Base-by-base conservation (phyloP, 2,329 filamentous ascomycete genomes). In the Fusarium sp. region DNA sequence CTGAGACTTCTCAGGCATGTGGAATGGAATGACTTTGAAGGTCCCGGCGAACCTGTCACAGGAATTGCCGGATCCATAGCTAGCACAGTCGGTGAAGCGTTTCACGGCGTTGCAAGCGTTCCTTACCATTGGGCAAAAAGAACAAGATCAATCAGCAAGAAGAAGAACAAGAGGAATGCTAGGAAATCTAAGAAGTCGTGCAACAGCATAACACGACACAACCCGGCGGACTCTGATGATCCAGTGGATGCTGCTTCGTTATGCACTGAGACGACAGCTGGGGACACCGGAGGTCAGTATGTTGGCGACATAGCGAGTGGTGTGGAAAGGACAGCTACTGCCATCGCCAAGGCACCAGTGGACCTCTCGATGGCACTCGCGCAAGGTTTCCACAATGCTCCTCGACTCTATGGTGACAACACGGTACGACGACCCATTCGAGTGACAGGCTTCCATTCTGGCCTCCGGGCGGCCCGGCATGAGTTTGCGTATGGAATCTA, bases 11-110 rank as follows among this genome's bases (percentile, higher is more conserved):
- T 93, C 13, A 85, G 92, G 13, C 90, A 92, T 74, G 88, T 87
- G 55, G 91, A 93, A 74, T 94, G 92, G 91, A 93, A 93, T 72
- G 92, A 94, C 74, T 94, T 93, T 74, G 91, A 92, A 72, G 92
- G 92, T 0, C 91, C 92, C 0, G 92, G 92, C 1, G 92, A 94
- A 76, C 92, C 92, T 0, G 83, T 94, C 17, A 92, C 91, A 0
- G 92, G 91, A 6, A 82, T 88, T 7, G 88, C 89, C 38, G 88
- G 89, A 15, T 91, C 90, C 1, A 73, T 93, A 8, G 84, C 88
- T n/a, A 85, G 85, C 6, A 89, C 88, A 0, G 77, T 91, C 6
- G 86, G 87, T 3, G 86, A 88, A 39, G 84, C 91, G 2, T 88
- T 91, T 31, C 83, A 85, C n/a, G 91, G 92, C 1, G 82, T 93